Evolutionary conservation across 2,329 filamentous ascomycete genomes (phyloP), one percentile per base, ranked within the genome.

Genomic region (Septoria linicola): DNA sequence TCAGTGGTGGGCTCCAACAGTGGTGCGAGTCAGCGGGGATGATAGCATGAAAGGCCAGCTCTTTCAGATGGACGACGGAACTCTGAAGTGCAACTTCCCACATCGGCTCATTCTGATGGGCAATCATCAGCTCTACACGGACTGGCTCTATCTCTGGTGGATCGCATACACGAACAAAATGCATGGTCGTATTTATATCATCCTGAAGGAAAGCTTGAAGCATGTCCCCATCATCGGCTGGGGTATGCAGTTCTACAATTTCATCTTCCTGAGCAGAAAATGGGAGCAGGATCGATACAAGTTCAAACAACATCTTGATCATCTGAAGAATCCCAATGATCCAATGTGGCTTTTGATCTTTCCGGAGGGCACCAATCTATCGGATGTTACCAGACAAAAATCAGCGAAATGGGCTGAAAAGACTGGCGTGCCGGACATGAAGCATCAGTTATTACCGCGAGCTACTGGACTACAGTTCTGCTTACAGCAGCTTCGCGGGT

Each of bases 131-230:
- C 84, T 95, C 45, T 95, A 95, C 67, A 92, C 89, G 7, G 89
- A 95, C 71, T 95, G 89, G 89, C 72, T 95, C 7, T 95, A 95
- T 67, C 80, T 95, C 6, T 95, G 89, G 89, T 95, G 89, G 89
- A 84, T 89, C 20, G 88, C 84, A n/a, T 95, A 95, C 64, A 89
- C 87, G 20, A 87, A 87, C 51, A 79, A 80, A 46, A 89, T 89
- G 81, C 87, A 93, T 63, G 89, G 90, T 8, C 86, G 89, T 66
- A 79, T 95, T 63, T 95, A 89, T 73, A 95, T 95, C 67, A 92
- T 95, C 63, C 75, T 95, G 45, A 95, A 95, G 66, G 88, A 95
- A 67, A 91, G 88, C 1, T 75, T 95, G 55, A 90, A 88, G 68
- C 85, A 83, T 60, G 83, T 95, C 13, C 89, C 89, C 1, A 72